Conservation (phyloP, 2,329 filamentous ascomycete species). For the Pseudogymnoascus destructans region DNA sequence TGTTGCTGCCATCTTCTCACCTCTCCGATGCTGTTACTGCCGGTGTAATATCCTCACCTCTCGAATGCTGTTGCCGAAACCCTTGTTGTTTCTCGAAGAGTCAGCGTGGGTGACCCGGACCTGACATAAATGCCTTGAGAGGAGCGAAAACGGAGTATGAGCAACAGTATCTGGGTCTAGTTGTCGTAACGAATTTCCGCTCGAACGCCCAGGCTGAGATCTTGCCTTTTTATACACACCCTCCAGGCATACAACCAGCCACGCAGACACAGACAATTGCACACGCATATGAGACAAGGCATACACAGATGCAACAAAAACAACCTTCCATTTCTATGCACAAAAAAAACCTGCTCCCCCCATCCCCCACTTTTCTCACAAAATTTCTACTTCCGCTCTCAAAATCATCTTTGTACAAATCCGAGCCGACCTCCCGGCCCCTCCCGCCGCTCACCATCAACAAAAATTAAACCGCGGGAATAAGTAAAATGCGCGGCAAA, state of each 20-base stretch:
- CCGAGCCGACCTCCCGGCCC: neutral
- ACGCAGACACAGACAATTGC: neutral
- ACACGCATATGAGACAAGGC: neutral
- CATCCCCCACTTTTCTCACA: conserved; percentile 34
- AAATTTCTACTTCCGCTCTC: neutral
- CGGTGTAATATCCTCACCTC: no score
- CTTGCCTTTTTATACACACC: neutral
- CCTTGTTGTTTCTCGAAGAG: no score
- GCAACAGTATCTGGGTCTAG: no score
- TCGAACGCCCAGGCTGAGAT: neutral
- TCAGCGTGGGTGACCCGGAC: no score
- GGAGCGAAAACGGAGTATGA: no score
- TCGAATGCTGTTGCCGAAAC: neutral
- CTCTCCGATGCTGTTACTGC: neutral
- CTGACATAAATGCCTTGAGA: no score
- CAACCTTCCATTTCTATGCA: conserved; percentile 7
- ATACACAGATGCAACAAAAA: neutral
- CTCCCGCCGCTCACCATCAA: neutral
- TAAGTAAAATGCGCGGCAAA: neutral
- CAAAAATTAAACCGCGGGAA: conserved; percentile 2
- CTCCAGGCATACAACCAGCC: neutral
- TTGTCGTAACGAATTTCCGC: no score
- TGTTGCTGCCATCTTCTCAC: neutral
- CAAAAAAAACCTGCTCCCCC: conserved; percentile 4
- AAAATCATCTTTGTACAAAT: neutral